phyloP scores from a whole-genome alignment of 2,329 filamentous ascomycete species.

The Aspergillus fischeri region DNA sequence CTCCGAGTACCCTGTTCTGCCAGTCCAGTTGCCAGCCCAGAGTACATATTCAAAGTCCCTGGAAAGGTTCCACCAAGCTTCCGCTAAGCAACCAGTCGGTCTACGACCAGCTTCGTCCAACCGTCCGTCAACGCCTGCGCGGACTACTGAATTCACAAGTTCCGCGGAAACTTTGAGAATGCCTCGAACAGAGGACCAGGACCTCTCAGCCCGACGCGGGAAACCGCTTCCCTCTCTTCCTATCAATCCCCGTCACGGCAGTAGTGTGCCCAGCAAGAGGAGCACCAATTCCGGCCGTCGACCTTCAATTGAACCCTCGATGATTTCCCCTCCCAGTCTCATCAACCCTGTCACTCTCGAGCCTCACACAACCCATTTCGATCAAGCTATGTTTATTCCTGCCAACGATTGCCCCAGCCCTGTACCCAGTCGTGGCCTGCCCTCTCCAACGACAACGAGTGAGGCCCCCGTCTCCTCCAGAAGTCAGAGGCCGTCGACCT shows the following conservation, averaged over 20 bases:
- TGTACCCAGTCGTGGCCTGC: constrained; percentile 29
- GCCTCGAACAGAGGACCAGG: constrained; percentile 20
- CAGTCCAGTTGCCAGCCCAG: constrained; percentile 18
- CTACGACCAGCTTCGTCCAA: constrained; percentile 21
- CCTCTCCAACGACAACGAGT: constrained; percentile 29
- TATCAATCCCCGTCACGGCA: constrained; percentile 21
- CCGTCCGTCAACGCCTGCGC: constrained; percentile 20
- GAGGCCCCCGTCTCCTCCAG: constrained; percentile 23
- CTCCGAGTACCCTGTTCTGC: constrained; percentile 20
- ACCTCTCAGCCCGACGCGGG: constrained; percentile 25
- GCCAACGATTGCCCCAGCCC: constrained; percentile 35
- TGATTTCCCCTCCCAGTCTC: constrained; percentile 36
- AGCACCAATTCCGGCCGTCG: constrained; percentile 20
- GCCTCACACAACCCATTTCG: constrained; percentile 36
- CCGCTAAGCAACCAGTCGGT: constrained; percentile 13
- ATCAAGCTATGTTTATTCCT: constrained; percentile 38
- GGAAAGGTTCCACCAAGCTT: constrained; percentile 22
- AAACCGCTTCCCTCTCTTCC: constrained; percentile 32
- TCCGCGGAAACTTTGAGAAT: constrained; percentile 30
- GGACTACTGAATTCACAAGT: constrained; percentile 15
- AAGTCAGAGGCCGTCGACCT: constrained; percentile 31
- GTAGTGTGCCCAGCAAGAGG: constrained; percentile 20
- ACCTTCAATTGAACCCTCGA: constrained; percentile 33
- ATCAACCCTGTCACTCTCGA: constrained; percentile 38
- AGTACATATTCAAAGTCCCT: constrained; percentile 12